Conservation (phyloP, 2,329 filamentous ascomycete genomes). For the Teratosphaeria nubilosa region DNA sequence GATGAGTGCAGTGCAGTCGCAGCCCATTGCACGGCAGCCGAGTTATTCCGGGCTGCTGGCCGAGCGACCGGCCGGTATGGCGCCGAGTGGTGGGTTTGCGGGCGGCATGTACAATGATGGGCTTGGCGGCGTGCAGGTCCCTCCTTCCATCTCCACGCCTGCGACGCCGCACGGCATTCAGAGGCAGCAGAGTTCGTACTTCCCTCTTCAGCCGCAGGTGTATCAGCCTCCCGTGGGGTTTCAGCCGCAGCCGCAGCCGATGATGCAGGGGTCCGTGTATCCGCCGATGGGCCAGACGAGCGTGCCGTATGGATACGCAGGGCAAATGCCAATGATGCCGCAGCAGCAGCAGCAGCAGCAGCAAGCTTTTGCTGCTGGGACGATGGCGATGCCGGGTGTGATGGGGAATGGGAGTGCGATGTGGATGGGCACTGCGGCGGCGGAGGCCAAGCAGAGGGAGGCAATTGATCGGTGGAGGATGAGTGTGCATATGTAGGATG, state of each 20-base stretch:
- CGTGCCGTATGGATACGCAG: slow-evolving; percentile 5
- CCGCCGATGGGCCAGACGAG: slow-evolving; percentile 4
- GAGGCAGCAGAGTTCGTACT: neutral
- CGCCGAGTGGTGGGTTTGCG: slow-evolving; percentile 26
- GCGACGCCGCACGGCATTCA: slow-evolving; percentile 2
- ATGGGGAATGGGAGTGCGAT: neutral
- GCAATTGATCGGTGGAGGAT: slow-evolving; percentile 52
- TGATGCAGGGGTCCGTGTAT: slow-evolving; percentile 5
- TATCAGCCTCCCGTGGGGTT: neutral
- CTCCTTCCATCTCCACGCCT: slow-evolving; percentile 5
- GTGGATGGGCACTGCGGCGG: slow-evolving; percentile 14
- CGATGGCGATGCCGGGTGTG: slow-evolving; percentile 1
- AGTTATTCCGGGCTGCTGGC: slow-evolving; percentile 7
- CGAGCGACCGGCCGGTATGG: slow-evolving; percentile 8
- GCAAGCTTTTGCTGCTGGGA: neutral
- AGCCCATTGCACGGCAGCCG: slow-evolving; percentile 8
- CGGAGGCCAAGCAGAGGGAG: slow-evolving; percentile 43
- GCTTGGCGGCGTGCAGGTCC: slow-evolving; percentile 6
- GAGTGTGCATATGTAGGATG: slow-evolving; percentile 17
- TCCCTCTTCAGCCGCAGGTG: neutral
- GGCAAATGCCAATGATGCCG: neutral
- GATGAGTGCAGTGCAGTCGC: slow-evolving; percentile 10
- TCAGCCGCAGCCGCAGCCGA: neutral
- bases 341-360: neutral
- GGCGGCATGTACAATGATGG: slow-evolving; percentile 15